Base-by-base conservation (phyloP, 1,284 basidiomycete genomes). In the Rhizoctonia solani region DNA sequence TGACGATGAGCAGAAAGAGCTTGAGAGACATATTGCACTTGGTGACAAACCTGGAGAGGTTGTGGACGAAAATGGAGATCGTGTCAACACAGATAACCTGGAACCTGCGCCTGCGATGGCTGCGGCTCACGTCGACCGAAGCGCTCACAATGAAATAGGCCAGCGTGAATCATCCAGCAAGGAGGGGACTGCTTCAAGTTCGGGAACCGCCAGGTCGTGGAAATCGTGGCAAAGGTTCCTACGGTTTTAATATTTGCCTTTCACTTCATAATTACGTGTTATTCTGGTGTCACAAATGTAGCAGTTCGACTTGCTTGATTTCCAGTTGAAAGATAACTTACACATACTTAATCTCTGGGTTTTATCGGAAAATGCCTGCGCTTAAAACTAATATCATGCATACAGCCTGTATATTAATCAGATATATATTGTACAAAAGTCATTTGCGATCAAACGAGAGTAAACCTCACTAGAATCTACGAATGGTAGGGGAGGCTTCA, bases 1-100 rank as follows among this genome's bases (percentile, higher is more conserved):
- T 39, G 27, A 27, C 6, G 58, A 16, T 13, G 58, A 61, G 32
- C 58, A 61, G 21, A 61, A 61, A 32, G 46, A 61, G 13, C 46
- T 61, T 6, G 58, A 61, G 34, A 34, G 30, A 39, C 58, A 61
- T 27, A 25, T 61, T 25, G 27, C 27, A 27, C 46, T 61, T 5
- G 58, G 58, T 4, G 46, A 50, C 19, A 44, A 61, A 29, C 44
- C 46, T 8, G 46, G 58, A 23, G 58, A 61, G 21, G 58, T 61
- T 11, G 58, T 61, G 9, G 30, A 47, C 21, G 58, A 50, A 23
- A 46, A 49, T 21, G 58, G 58, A 11, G 21, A 34, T 8, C 19
- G 2, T n/a, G 46, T 50, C 16, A 34, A 61, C 16, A 21, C 14
- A 16, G 32, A 61, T 9, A 8, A 50, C 2, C 21, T 50, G 8